A percentile compares a stretch with the other conserved stretches of the same genome.
These are phyloP conservation scores for Globisporangium takayamanum DNA, from an alignment of 352 stramenopile genomes.

Conservation along the genomic window DNA sequence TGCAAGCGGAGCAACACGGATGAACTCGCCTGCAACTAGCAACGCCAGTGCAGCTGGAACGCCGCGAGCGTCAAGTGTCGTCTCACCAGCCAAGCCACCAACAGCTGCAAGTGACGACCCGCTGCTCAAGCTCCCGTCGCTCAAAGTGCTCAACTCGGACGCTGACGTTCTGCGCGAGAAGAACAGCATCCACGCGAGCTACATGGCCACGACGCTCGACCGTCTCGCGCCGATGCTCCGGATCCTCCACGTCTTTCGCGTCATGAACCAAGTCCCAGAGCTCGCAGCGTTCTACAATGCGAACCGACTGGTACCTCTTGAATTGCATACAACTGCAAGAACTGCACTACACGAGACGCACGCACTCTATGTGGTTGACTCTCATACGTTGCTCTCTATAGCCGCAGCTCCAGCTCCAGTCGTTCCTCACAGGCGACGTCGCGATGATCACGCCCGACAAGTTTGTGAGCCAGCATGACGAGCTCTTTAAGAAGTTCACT, in stretches of 20 bases:
- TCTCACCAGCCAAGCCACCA: neutral
- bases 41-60: too few relatives aligned
- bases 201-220: constrained; percentile 59
- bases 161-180: constrained; percentile 49
- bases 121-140: constrained; percentile 43
- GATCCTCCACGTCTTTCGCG: constrained; percentile 65
- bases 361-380: neutral
- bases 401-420: constrained; percentile 69
- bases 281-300: constrained; percentile 73
- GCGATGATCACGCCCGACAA: constrained; percentile 68
- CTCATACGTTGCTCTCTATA: constrained; percentile 12
- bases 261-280: constrained; percentile 67
- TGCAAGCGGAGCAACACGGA: neutral
- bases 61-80: too few relatives aligned
- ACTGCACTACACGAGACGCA: too few relatives aligned
- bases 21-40: too few relatives aligned
- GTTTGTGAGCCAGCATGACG: constrained; percentile 68
- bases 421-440: constrained; percentile 63
- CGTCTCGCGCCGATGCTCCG: constrained; percentile 66
- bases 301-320: constrained; percentile 56
- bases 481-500: constrained; percentile 73
- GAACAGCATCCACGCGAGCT: constrained; percentile 56
- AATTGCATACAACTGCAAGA: neutral
- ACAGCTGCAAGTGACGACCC: constrained; percentile 26
- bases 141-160: constrained; percentile 68